Evolutionary conservation across 2,329 filamentous ascomycete genomes (phyloP), one percentile per base, ranked within the genome.

Genomic region (Xylariales sp.): DNA sequence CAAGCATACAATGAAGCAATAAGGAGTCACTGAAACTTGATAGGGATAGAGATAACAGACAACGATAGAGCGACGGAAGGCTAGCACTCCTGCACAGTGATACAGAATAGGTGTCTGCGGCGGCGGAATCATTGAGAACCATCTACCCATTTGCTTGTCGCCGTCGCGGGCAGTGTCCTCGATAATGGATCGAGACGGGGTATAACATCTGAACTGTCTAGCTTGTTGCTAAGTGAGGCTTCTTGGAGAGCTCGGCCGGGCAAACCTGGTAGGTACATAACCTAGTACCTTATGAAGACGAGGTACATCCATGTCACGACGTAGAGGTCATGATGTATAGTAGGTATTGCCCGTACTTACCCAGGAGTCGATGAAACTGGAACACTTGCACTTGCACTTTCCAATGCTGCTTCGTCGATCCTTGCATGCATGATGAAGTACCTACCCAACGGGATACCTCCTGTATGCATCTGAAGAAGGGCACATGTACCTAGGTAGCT

Each of bases 21-120:
- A 66, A 63, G 64, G 48, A 65, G 68, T 53, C 62, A 56, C 68
- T 75, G 75, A 76, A 72, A 73, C 73, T 50, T 69, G 62, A 67
- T 62, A 70, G 69, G 65, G 48, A 58, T 62, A 62, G 60, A 63
- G 58, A 62, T 41, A 49, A 36, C 50, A 63, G 50, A 52, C 28
- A 36, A 28, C 34, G 48, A 53, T 50, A 60, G 56, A 62, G 61
- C 62, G 23, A 63, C 10, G 16, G 54, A 32, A 53, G 53, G 41
- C 46, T 34, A 62, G 43, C 39, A 41, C 60, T 34, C 45, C 30
- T 34, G 10, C 46, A 3, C 12, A 10, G 46, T 48, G 45, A 39
- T 28, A 34, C 28, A 41, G 54, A 43, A 59, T 46, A 50, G 18
- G 54, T 28, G 57, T 62, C 48, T 57, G 41, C 50, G 34, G 18